Evolutionary conservation across 768 basidiomycete species (phyloP).

Genomic region (Naganishia vishniacii): DNA sequence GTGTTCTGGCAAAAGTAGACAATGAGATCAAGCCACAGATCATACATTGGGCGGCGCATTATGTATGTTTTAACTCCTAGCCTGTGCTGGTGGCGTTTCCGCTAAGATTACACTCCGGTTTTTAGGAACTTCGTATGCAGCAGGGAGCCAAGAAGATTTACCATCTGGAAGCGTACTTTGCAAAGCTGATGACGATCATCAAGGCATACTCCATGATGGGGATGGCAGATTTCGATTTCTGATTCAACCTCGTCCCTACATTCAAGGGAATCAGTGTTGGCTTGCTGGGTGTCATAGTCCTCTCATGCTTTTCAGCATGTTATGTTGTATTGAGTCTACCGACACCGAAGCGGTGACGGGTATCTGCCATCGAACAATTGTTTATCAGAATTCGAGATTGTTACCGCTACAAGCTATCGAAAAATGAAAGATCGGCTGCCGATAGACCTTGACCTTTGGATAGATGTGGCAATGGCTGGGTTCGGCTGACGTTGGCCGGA

Average conservation of each 20-base stretch:
- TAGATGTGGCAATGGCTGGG: not conserved
- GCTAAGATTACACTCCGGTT: not conserved
- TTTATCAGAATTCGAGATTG: not conserved
- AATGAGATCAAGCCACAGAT: constrained; percentile 85
- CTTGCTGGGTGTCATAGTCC: too few relatives aligned
- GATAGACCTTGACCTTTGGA: constrained; percentile 21
- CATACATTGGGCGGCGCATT: constrained; percentile 97
- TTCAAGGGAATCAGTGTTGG: too few relatives aligned
- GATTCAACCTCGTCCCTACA: not conserved
- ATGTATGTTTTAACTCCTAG: constrained; percentile 55
- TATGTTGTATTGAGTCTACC: not conserved
- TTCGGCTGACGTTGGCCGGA: not conserved
- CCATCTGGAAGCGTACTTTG: constrained; percentile 95
- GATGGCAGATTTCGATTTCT: constrained; percentile 24
- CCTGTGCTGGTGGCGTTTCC: not conserved
- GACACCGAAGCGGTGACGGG: too few relatives aligned
- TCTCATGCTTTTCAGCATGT: not conserved
- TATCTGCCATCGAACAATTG: too few relatives aligned
- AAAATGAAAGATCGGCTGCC: constrained; percentile 27
- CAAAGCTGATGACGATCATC: constrained; percentile 87
- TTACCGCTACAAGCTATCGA: constrained; percentile 24
- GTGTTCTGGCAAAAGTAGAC: constrained; percentile 79
- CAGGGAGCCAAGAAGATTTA: constrained; percentile 87
- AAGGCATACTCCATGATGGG: constrained; percentile 56
- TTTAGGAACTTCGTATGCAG: constrained; percentile 91